Evolutionary conservation across 108 stramenopile genomes (phyloP).

Genomic region (Mayamaea pseudoterrestris): DNA sequence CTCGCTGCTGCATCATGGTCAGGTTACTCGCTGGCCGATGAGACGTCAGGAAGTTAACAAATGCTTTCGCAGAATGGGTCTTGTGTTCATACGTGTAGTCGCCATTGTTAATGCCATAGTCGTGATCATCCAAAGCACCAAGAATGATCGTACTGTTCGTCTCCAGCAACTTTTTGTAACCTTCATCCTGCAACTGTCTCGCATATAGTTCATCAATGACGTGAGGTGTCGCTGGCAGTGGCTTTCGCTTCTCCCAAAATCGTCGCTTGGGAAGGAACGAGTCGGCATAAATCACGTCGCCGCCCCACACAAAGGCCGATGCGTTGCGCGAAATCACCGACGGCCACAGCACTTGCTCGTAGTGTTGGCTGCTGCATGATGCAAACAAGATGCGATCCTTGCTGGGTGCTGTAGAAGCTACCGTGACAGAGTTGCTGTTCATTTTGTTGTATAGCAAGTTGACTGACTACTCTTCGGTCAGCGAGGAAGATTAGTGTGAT

Average conservation of each 20-base stretch:
- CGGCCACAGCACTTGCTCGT: slow-evolving; percentile 63
- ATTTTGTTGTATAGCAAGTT: too few species aligned
- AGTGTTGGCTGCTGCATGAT: slow-evolving; percentile 62
- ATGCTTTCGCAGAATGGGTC: slow-evolving; percentile 26
- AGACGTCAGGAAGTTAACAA: slow-evolving; percentile 39
- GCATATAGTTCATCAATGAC: slow-evolving; percentile 23
- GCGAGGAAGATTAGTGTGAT: too few species aligned
- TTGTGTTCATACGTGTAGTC: slow-evolving; percentile 38
- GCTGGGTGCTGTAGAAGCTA: too few species aligned
- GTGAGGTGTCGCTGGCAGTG: slow-evolving; percentile 27
- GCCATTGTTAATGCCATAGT: slow-evolving; percentile 71
- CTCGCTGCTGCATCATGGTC: slow-evolving; percentile 31
- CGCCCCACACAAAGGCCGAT: slow-evolving; percentile 73
- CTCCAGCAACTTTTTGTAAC: slow-evolving; percentile 26
- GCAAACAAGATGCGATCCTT: slow-evolving; percentile 31
- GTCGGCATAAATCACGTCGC: slow-evolving; percentile 79
- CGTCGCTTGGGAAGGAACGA: background rate
- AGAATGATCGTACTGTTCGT: slow-evolving; percentile 21
- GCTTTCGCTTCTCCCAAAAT: slow-evolving; percentile 13
- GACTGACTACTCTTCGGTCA: too few species aligned
- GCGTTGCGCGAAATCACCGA: slow-evolving; percentile 40
- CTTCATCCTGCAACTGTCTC: slow-evolving; percentile 33
- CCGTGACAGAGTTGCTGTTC: too few species aligned
- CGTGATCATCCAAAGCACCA: slow-evolving; percentile 82
- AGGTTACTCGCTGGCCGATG: background rate